phyloP scores from a whole-genome alignment of 108 stramenopile species.

The Pelagomonas calceolata region DNA sequence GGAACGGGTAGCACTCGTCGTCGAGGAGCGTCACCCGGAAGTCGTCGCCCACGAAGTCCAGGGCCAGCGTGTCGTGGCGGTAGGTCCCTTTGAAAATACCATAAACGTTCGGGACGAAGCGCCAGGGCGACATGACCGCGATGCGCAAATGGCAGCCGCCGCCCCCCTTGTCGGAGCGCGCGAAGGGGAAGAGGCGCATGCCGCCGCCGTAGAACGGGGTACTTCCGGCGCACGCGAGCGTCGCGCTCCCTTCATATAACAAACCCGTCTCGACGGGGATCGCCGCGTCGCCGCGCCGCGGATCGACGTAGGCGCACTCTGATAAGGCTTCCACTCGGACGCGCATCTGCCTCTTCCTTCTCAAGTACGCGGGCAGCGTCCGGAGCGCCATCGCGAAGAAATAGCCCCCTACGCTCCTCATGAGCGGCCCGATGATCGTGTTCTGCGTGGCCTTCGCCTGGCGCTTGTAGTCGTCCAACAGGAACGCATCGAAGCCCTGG shows the following conservation, averaged over 20 bases:
- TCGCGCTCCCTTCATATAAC: constrained; percentile 47
- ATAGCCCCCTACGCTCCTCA: constrained; percentile 45
- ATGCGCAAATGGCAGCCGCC: constrained; percentile 41
- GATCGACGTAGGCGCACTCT: constrained; percentile 52
- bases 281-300: constrained; percentile 56
- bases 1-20: constrained; percentile 48
- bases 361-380: constrained; percentile 47
- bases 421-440: constrained; percentile 14
- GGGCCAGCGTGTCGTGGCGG: constrained; percentile 35
- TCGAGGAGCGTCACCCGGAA: constrained; percentile 41
- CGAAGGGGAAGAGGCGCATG: constrained; percentile 55
- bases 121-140: constrained; percentile 50
- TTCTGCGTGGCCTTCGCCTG: constrained; percentile 40
- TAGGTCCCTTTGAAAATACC: constrained; percentile 52
- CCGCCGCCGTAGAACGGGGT: constrained; percentile 61
- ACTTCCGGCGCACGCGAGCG: constrained; percentile 47
- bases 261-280: constrained; percentile 5
- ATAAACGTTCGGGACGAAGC: constrained; percentile 45
- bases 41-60: constrained; percentile 53
- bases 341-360: constrained; percentile 33
- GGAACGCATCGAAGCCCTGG: constrained; percentile 52
- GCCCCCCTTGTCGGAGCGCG: constrained; percentile 30
- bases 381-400: constrained; percentile 44
- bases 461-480: constrained; percentile 54
- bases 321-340: constrained; percentile 27